These are phyloP conservation scores for Myxozyma neglecta DNA, from an alignment of 805 yeast genomes.

Conservation along the genomic window DNA sequence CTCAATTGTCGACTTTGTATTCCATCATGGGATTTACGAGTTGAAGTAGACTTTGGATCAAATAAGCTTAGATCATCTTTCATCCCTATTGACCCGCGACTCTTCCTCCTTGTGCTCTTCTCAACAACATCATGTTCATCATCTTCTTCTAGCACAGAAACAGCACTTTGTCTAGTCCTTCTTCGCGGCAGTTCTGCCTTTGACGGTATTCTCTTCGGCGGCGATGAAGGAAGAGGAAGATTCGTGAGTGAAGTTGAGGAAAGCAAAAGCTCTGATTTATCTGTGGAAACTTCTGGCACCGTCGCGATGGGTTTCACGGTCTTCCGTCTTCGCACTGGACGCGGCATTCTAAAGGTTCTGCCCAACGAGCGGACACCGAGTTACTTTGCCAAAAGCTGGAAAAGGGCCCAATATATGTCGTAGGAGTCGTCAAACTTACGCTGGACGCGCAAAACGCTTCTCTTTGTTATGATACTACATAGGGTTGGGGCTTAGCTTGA, in stretches of 20 bases:
- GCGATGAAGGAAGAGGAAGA: not conserved
- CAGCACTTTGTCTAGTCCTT: not conserved
- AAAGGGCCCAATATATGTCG: not conserved
- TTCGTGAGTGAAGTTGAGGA: not conserved
- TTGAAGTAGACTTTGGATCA: not conserved
- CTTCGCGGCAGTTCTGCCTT: not conserved
- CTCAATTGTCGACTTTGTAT: not conserved
- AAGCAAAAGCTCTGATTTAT: not conserved
- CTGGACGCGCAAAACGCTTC: no score
- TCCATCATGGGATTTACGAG: not conserved
- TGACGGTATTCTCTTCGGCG: not conserved
- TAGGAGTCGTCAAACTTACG: no score
- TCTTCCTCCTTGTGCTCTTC: not conserved
- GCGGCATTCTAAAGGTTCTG: slow-evolving; percentile 12
- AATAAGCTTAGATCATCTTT: not conserved
- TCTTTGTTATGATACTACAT: slow-evolving; percentile 5
- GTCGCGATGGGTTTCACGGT: not conserved
- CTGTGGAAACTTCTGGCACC: not conserved
- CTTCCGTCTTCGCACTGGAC: slow-evolving; percentile 20
- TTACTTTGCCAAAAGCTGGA: no score
- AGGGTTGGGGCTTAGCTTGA: not conserved
- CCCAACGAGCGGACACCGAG: no score
- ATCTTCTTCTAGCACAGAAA: not conserved
- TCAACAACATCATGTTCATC: not conserved
- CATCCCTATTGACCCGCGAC: not conserved